A percentile compares a stretch with the other conserved stretches of the same genome.
phyloP scores from a whole-genome alignment of 257 asterid species.

The Solanum megistacrolobum region DNA sequence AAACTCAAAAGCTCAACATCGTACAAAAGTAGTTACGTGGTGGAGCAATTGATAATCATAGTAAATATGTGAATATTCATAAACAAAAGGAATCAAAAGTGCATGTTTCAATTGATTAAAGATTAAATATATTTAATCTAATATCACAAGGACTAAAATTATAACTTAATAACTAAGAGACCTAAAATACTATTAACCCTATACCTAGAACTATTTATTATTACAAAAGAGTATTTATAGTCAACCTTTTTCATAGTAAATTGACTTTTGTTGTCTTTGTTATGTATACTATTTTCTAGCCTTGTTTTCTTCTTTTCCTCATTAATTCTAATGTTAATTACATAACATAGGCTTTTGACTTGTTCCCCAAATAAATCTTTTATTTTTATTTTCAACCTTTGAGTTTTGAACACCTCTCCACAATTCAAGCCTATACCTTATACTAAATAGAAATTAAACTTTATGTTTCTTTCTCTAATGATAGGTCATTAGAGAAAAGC shows the following conservation, averaged over 20 bases:
- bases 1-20: neutral
- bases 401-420: neutral
- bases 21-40: neutral
- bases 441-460: neutral
- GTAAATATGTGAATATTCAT: neutral
- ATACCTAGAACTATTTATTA: neutral
- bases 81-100: neutral
- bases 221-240: neutral
- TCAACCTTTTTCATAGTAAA: neutral
- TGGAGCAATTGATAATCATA: neutral
- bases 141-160: neutral
- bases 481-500: neutral
- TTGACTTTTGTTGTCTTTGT: neutral
- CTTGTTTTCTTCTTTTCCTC: neutral
- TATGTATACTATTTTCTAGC: neutral
- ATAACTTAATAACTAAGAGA: neutral
- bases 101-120: neutral
- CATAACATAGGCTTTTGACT: neutral
- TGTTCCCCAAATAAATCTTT: neutral
- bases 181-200: neutral
- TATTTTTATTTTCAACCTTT: neutral
- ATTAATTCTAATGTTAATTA: neutral
- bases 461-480: neutral
- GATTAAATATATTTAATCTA: neutral
- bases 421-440: constrained; percentile 14